A percentile compares a stretch with the other conserved stretches of the same genome.
Evolutionary conservation across 176 grass and related monocot species (phyloP).

Genomic region (Musa beccarii): DNA sequence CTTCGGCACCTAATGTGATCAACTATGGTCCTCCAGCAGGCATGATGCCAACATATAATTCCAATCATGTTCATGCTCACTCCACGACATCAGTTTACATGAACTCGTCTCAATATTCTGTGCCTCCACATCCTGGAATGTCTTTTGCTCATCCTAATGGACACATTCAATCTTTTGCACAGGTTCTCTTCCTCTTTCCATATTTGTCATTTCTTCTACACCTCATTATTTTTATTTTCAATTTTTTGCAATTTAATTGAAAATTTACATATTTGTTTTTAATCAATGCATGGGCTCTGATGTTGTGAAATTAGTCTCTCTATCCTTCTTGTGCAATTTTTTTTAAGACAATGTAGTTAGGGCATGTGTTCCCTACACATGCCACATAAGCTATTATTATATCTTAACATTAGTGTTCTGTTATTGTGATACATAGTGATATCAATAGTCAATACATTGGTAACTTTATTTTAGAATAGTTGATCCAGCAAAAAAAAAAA

Average conservation of each 20-base stretch:
- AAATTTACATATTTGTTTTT: background rate
- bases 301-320: too few relatives aligned
- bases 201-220: background rate
- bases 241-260: background rate
- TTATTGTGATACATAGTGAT: too few relatives aligned
- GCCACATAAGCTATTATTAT: too few relatives aligned
- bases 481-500: too few relatives aligned
- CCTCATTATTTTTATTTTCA: background rate
- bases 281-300: too few relatives aligned
- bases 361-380: too few relatives aligned
- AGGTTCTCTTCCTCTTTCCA: constrained; percentile 26
- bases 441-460: too few relatives aligned
- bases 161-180: constrained; percentile 38
- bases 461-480: too few relatives aligned
- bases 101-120: constrained; percentile 47
- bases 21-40: constrained; percentile 41
- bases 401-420: too few relatives aligned
- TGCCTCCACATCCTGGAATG: constrained; percentile 42
- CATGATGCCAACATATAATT: constrained; percentile 37
- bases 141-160: constrained; percentile 51
- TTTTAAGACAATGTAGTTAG: too few relatives aligned
- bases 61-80: constrained; percentile 20
- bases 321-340: too few relatives aligned
- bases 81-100: constrained; percentile 22
- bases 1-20: constrained; percentile 32